Conservation (phyloP, 2,329 filamentous ascomycete species). For the Pestalotiopsis sp. region DNA sequence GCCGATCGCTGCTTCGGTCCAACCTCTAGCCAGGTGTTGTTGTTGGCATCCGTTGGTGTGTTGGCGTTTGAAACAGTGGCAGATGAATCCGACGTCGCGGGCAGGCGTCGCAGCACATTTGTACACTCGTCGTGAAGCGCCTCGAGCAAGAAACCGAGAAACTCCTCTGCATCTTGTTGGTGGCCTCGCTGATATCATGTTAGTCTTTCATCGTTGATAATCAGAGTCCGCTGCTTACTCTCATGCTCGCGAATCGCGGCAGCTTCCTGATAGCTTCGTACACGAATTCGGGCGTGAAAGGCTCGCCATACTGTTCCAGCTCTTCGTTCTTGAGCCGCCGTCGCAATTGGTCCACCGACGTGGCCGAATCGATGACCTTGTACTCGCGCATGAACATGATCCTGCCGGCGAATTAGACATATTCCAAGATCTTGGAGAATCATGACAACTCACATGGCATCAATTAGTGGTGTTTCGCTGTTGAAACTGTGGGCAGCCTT, state of each 20-base stretch:
- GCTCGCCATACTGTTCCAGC: conserved; percentile 85
- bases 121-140: conserved; percentile 92
- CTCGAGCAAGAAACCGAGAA: conserved; percentile 88
- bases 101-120: conserved; percentile 65
- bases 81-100: conserved; percentile 29
- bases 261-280: conserved; percentile 89
- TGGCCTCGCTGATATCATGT: conserved; percentile 69
- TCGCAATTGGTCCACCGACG: conserved; percentile 71
- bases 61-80: conserved; percentile 33
- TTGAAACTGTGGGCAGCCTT: conserved; percentile 89
- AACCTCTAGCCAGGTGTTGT: conserved; percentile 88
- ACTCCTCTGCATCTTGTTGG: conserved; percentile 97
- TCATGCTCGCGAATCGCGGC: conserved; percentile 88
- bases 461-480: conserved; percentile 88
- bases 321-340: conserved; percentile 77
- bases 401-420: conserved; percentile 44
- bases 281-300: conserved; percentile 91
- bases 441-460: conserved; percentile 76
- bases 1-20: conserved; percentile 87
- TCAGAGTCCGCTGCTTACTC: conserved; percentile 53
- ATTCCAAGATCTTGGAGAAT: not conserved
- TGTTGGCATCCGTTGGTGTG: conserved; percentile 41
- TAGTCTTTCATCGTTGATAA: conserved; percentile 18
- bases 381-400: conserved; percentile 97
- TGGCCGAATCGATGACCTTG: conserved; percentile 77